phyloP scores from a whole-genome alignment of 2,329 filamentous ascomycete species.

The Aspergillus eucalypticola region DNA sequence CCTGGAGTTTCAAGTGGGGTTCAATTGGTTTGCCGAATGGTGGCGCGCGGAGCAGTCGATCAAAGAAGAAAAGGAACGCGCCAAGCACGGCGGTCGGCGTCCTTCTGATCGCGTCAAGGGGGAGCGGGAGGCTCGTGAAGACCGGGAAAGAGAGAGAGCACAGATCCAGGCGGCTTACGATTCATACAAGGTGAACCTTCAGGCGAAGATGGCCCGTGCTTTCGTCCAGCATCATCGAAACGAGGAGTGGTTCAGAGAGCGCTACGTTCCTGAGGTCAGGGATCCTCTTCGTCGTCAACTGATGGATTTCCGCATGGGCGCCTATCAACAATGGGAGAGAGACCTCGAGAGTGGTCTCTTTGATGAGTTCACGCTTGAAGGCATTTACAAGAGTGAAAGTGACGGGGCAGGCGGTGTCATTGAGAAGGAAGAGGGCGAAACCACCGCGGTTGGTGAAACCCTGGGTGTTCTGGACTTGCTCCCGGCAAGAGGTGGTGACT shows the following conservation, averaged over 20 bases:
- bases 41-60: slow-evolving; percentile 65
- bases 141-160: slow-evolving; percentile 62
- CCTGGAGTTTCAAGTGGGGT: slow-evolving; percentile 67
- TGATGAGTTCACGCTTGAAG: slow-evolving; percentile 92
- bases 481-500: slow-evolving; percentile 77
- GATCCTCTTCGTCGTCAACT: slow-evolving; percentile 73
- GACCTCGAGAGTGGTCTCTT: slow-evolving; percentile 84
- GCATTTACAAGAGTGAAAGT: slow-evolving; percentile 88
- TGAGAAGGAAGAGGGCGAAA: slow-evolving; percentile 95
- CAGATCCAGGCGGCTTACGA: slow-evolving; percentile 67
- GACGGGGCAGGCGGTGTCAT: slow-evolving; percentile 81
- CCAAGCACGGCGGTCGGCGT: slow-evolving; percentile 59
- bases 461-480: slow-evolving; percentile 89
- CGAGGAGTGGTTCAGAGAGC: slow-evolving; percentile 97
- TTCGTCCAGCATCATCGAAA: slow-evolving; percentile 92
- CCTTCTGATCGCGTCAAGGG: slow-evolving; percentile 58
- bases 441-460: slow-evolving; percentile 86
- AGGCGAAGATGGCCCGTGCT: slow-evolving; percentile 74
- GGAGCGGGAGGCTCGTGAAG: slow-evolving; percentile 63
- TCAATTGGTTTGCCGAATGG: slow-evolving; percentile 69
- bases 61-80: slow-evolving; percentile 64
- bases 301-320: slow-evolving; percentile 74
- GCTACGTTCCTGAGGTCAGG: slow-evolving; percentile 81
- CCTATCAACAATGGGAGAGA: slow-evolving; percentile 84
- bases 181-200: slow-evolving; percentile 65